Evolutionary conservation across 2,329 filamentous ascomycete species (phyloP), one percentile per base, ranked within the genome.

Genomic region (Rhytidhysteron rufulum): DNA sequence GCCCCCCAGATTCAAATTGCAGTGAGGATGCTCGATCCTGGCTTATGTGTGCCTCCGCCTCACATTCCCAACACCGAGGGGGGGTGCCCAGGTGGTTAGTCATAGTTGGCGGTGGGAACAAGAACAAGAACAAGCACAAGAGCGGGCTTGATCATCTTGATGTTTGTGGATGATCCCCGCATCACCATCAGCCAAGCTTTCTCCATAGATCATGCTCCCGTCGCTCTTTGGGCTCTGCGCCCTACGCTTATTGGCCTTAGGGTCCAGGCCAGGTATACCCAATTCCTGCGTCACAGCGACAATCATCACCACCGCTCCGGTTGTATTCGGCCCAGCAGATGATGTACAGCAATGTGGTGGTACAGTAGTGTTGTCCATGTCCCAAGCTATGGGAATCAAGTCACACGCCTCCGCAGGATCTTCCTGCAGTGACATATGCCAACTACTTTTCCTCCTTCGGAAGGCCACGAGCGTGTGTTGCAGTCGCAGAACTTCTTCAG

Each of bases 141-240:
- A n/a, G n/a, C n/a, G n/a, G n/a, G n/a, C n/a, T n/a, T n/a, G n/a
- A n/a, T n/a, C n/a, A n/a, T n/a, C n/a, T n/a, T n/a, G n/a, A n/a
- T n/a, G n/a, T n/a, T n/a, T n/a, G n/a, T n/a, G n/a, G n/a, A n/a
- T n/a, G n/a, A n/a, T n/a, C n/a, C n/a, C 24, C 8, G 8, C 15
- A 11, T 40, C 50, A 44, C 46, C 48, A 53, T 44, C 41, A 39
- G 44, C 46, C 44, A 43, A 49, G 47, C 43, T 43, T 34, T 44
- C 13, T 9, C 22, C 25, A 36, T 7, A 27, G 24, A 27, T 27
- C 13, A n/a, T n/a, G n/a, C 21, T 18, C 20, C 19, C 31, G 31
- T 37, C 31, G 38, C 31, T 34, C 21, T 11, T 19, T 39, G 25
- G 9, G 9, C n/a, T 29, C n/a, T n/a, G n/a, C n/a, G 38, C 42